phyloP scores from a whole-genome alignment of 495 filamentous ascomycete species.

The Podospora pseudoanserina region DNA sequence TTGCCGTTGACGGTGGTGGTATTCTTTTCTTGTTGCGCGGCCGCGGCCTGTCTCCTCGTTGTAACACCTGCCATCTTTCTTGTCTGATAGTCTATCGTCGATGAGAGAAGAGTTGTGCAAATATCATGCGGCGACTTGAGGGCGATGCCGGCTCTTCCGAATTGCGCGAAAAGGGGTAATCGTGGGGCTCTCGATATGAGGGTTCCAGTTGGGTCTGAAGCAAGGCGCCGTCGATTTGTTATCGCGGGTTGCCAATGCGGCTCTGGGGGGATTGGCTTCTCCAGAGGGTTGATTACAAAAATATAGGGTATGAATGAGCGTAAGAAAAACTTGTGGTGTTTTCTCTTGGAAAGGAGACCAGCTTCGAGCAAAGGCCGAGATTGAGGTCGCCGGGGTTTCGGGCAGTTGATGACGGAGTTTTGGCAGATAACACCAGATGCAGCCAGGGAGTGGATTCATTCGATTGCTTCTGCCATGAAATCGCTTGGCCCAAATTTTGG shows the following conservation, averaged over 20 bases:
- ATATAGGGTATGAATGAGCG: conserved; percentile 5
- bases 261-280: background rate
- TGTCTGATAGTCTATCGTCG: conserved; percentile 8
- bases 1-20: background rate
- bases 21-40: conserved; percentile 10
- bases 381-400: conserved; percentile 5
- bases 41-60: conserved; percentile 25
- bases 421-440: conserved; percentile 7
- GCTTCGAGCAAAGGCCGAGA: background rate
- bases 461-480: background rate
- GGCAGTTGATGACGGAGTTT: conserved; percentile 9
- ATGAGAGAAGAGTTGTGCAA: background rate
- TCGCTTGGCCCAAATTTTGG: conserved; percentile 4
- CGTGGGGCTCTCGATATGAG: background rate
- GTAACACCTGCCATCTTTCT: conserved; percentile 29
- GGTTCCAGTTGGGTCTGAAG: background rate
- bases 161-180: conserved; percentile 1
- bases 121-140: background rate
- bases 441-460: background rate
- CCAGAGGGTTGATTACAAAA: background rate
- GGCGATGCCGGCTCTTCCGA: background rate
- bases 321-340: background rate
- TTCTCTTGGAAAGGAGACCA: background rate
- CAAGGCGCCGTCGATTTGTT: background rate
- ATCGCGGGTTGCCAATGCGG: background rate